phyloP scores from a whole-genome alignment of 352 stramenopile genomes.

The Globisporangium nagaii region DNA sequence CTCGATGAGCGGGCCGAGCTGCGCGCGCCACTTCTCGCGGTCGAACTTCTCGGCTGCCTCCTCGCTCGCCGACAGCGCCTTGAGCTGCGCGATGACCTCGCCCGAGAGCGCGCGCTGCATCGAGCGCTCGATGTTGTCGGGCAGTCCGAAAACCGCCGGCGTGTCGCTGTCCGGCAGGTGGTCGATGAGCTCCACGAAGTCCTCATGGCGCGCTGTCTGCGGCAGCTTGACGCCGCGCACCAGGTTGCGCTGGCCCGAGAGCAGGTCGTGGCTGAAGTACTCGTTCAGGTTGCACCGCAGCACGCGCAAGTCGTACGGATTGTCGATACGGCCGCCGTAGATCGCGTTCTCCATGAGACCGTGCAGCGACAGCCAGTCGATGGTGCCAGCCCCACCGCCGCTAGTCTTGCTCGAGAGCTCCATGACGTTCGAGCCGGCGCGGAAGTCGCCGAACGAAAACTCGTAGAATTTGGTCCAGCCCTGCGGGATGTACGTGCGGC shows the following conservation, averaged over 20 bases:
- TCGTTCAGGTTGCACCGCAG: slow-evolving; percentile 81
- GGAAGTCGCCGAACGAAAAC: slow-evolving; percentile 93
- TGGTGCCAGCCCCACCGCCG: slow-evolving; percentile 17
- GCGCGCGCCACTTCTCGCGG: slow-evolving; percentile 85
- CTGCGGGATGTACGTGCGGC: slow-evolving; percentile 92
- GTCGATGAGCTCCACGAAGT: slow-evolving; percentile 71
- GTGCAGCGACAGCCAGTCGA: slow-evolving; percentile 91
- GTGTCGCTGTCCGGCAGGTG: slow-evolving; percentile 64
- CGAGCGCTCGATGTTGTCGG: slow-evolving; percentile 93
- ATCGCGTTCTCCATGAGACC: slow-evolving; percentile 95
- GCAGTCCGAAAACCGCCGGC: slow-evolving; percentile 87
- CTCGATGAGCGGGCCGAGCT: slow-evolving; percentile 87
- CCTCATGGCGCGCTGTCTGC: slow-evolving; percentile 49
- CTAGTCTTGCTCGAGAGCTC: slow-evolving; percentile 54
- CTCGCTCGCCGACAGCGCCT: slow-evolving; percentile 71
- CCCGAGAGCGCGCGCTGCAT: slow-evolving; percentile 88
- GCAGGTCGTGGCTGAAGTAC: slow-evolving; percentile 84
- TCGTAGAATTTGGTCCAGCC: slow-evolving; percentile 97
- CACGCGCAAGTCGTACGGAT: slow-evolving; percentile 90
- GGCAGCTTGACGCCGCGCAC: slow-evolving; percentile 70
- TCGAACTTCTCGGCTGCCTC: slow-evolving; percentile 78
- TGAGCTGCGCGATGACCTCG: slow-evolving; percentile 83
- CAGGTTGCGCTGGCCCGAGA: slow-evolving; percentile 57
- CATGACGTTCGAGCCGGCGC: slow-evolving; percentile 90
- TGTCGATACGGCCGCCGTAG: slow-evolving; percentile 93